Evolutionary conservation across 2,329 filamentous ascomycete species (phyloP).

Genomic region (Paracoccidioides lutzii): DNA sequence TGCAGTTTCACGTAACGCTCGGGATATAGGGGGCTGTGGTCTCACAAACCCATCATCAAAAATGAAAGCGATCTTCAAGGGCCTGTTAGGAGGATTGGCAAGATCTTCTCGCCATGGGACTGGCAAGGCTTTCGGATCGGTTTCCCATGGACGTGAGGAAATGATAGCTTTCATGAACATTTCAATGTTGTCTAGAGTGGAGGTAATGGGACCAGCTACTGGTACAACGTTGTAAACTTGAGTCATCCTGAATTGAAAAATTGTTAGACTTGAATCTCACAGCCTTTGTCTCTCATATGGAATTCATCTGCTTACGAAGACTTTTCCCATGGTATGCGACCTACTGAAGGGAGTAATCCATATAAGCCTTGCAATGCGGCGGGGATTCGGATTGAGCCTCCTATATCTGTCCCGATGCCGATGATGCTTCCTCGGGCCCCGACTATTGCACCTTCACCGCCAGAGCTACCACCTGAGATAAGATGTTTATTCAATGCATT

Average conservation of each 20-base stretch:
- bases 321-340: conserved; percentile 24
- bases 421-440: conserved; percentile 44
- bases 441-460: conserved; percentile 53
- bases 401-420: conserved; percentile 53
- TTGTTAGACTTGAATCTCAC: neutral
- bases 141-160: conserved; percentile 23
- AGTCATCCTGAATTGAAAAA: conserved; percentile 11
- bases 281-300: neutral
- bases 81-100: conserved; percentile 21
- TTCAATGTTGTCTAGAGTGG: conserved; percentile 14
- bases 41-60: conserved; percentile 48
- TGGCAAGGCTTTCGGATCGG: conserved; percentile 25
- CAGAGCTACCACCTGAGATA: conserved; percentile 52
- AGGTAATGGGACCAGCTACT: conserved; percentile 20
- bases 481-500: conserved; percentile 52
- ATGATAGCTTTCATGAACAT: conserved; percentile 24
- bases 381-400: conserved; percentile 30
- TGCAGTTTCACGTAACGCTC: conserved; percentile 41
- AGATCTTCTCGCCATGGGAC: conserved; percentile 25
- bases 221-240: conserved; percentile 17
- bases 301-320: conserved; percentile 25
- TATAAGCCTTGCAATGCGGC: conserved; percentile 20
- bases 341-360: conserved; percentile 25
- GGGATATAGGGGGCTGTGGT: conserved; percentile 46
- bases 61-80: conserved; percentile 48